A percentile compares a stretch with the other conserved stretches of the same genome.
phyloP scores from a whole-genome alignment of 371 early-diverging fungal genomes.

The Mortierella sp. region DNA sequence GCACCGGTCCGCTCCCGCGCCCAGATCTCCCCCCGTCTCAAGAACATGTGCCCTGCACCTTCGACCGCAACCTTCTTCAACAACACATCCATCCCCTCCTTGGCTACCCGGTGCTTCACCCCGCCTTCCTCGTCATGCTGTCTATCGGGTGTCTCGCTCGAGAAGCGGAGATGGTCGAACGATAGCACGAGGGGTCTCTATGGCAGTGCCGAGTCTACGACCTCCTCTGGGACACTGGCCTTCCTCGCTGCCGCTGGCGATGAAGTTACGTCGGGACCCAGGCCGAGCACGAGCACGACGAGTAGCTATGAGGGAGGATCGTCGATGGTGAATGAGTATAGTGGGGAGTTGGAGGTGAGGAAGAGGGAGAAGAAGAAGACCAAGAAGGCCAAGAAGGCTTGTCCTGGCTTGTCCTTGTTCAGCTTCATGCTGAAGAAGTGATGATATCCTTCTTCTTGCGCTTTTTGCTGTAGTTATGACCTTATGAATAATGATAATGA shows the following conservation, averaged over 20 bases:
- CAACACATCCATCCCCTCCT: not conserved
- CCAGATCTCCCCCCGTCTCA: conserved; percentile 1
- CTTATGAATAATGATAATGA: not conserved
- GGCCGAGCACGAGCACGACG: conserved; percentile 15
- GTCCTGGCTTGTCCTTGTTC: conserved; percentile 22
- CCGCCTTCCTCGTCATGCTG: not conserved
- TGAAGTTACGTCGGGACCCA: too few relatives aligned
- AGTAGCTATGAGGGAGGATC: not conserved
- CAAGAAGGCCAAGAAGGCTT: conserved; percentile 19
- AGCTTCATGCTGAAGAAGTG: conserved; percentile 23
- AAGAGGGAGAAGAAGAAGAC: conserved; percentile 15
- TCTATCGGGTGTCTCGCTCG: not conserved
- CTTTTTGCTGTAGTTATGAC: not conserved
- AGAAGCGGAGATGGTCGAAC: conserved; percentile 37
- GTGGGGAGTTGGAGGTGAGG: not conserved
- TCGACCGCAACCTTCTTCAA: not conserved
- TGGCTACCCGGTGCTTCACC: not conserved
- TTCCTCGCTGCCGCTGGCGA: not conserved
- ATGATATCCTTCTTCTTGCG: not conserved
- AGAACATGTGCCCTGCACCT: conserved; percentile 11
- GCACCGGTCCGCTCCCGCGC: conserved; percentile 28
- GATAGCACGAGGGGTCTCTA: conserved; percentile 29
- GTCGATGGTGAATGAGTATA: not conserved
- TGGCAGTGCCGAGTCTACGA: not conserved
- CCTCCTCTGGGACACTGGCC: not conserved